A percentile compares a stretch with the other conserved stretches of the same genome.
phyloP scores from a whole-genome alignment of 768 basidiomycete genomes.

The Termitomyces sp. region DNA sequence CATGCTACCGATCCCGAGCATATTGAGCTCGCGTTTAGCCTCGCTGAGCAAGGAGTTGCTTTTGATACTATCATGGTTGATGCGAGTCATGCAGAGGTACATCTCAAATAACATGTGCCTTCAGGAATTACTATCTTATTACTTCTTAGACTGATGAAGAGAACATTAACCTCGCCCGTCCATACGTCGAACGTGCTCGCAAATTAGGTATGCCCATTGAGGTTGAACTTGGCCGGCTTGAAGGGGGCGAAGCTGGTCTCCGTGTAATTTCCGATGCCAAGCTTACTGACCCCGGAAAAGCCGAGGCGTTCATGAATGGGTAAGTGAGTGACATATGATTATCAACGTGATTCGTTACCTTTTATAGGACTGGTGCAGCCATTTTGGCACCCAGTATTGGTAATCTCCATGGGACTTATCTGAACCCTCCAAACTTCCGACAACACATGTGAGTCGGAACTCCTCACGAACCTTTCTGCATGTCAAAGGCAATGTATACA shows the following conservation, averaged over 20 bases:
- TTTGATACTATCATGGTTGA: constrained; percentile 50
- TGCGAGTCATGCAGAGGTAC: constrained; percentile 40
- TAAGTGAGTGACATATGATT: constrained; percentile 6
- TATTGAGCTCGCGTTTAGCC: constrained; percentile 35
- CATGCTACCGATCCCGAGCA: constrained; percentile 43
- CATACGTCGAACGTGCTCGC: constrained; percentile 36
- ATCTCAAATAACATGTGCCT: background rate
- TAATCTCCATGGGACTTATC: constrained; percentile 39
- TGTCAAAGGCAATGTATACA: constrained; percentile 9
- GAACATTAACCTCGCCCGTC: constrained; percentile 37
- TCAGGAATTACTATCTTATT: background rate
- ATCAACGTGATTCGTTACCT: background rate
- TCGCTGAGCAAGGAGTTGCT: constrained; percentile 38
- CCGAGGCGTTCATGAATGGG: constrained; percentile 36
- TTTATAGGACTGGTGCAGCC: constrained; percentile 32
- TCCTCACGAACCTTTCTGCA: background rate
- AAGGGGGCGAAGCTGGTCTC: constrained; percentile 44
- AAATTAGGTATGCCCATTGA: constrained; percentile 36
- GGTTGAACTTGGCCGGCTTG: constrained; percentile 41
- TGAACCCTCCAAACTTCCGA: constrained; percentile 39
- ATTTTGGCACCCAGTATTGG: constrained; percentile 44
- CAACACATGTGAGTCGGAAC: constrained; percentile 31
- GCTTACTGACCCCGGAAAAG: constrained; percentile 37
- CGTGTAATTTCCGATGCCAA: constrained; percentile 42
- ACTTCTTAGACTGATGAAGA: constrained; percentile 37